A percentile compares a stretch with the other conserved stretches of the same genome.
Evolutionary conservation across 2,329 filamentous ascomycete species (phyloP).

Genomic region (Botrytis squamosa): DNA sequence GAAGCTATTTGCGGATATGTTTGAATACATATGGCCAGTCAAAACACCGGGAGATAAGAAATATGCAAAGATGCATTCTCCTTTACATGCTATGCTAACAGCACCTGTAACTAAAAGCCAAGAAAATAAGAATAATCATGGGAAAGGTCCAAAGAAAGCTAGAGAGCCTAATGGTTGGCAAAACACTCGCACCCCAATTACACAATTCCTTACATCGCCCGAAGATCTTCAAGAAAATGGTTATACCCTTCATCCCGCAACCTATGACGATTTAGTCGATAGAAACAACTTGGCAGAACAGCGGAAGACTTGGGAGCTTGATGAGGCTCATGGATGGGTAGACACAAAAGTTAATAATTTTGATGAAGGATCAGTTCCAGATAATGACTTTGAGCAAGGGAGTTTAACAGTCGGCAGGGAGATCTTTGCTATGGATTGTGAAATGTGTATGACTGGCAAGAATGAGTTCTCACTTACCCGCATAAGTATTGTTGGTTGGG

Average conservation of each 20-base stretch:
- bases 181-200: constrained; percentile 77
- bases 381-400: constrained; percentile 71
- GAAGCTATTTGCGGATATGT: constrained; percentile 74
- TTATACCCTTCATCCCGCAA: constrained; percentile 78
- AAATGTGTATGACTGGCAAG: constrained; percentile 90
- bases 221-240: constrained; percentile 80
- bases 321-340: constrained; percentile 70
- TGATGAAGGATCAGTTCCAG: constrained; percentile 66
- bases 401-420: constrained; percentile 80
- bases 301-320: constrained; percentile 51
- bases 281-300: constrained; percentile 52
- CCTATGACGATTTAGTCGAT: constrained; percentile 58
- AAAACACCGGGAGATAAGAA: constrained; percentile 83
- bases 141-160: constrained; percentile 59
- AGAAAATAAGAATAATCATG: constrained; percentile 46
- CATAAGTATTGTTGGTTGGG: constrained; percentile 84
- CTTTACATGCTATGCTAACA: constrained; percentile 79
- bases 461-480: constrained; percentile 81
- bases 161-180: constrained; percentile 65
- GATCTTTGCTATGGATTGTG: constrained; percentile 84
- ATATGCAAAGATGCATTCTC: constrained; percentile 79
- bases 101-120: constrained; percentile 70
- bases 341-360: constrained; percentile 68
- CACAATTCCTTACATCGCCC: constrained; percentile 69
- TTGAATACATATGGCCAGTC: constrained; percentile 85